Evolutionary conservation across 768 basidiomycete species (phyloP).

Genomic region (Cystofilobasidium ferigula): DNA sequence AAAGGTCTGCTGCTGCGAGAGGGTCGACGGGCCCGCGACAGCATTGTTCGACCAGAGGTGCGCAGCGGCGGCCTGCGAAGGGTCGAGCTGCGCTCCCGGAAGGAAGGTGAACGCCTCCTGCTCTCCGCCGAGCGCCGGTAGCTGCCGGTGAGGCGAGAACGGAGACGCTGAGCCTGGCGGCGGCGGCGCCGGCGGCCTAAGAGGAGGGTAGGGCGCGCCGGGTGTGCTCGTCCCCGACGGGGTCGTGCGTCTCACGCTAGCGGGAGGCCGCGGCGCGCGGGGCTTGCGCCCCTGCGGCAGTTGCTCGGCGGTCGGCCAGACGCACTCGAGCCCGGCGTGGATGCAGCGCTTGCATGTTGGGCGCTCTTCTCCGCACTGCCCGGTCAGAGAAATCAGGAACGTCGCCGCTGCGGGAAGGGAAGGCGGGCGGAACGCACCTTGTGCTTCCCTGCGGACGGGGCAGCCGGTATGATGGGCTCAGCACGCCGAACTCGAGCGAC

Average conservation of each 20-base stretch:
- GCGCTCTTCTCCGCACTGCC: conserved; percentile 6
- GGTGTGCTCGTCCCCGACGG: too few species aligned
- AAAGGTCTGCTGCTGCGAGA: not conserved
- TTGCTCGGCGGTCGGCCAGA: not conserved
- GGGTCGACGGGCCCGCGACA: not conserved
- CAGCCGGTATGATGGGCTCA: not conserved
- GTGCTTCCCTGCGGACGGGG: too few species aligned
- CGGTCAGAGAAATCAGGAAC: too few species aligned
- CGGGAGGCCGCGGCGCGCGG: not conserved
- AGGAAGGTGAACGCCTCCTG: too few species aligned
- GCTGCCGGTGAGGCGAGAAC: too few species aligned
- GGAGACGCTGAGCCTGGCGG: too few species aligned
- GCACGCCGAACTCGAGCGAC: too few species aligned
- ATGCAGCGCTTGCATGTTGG: not conserved
- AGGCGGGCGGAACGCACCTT: not conserved
- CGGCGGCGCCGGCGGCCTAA: too few species aligned
- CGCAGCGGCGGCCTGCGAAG: not conserved
- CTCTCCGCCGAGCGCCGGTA: too few species aligned
- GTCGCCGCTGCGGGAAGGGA: not conserved
- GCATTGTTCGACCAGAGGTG: not conserved
- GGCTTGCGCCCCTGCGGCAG: not conserved
- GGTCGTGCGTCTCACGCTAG: not conserved
- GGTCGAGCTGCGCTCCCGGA: not conserved
- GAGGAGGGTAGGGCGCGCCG: too few species aligned
- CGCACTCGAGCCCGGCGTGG: not conserved